phyloP scores from a whole-genome alignment of 2,329 filamentous ascomycete species.

The Aspergillus vadensis region DNA sequence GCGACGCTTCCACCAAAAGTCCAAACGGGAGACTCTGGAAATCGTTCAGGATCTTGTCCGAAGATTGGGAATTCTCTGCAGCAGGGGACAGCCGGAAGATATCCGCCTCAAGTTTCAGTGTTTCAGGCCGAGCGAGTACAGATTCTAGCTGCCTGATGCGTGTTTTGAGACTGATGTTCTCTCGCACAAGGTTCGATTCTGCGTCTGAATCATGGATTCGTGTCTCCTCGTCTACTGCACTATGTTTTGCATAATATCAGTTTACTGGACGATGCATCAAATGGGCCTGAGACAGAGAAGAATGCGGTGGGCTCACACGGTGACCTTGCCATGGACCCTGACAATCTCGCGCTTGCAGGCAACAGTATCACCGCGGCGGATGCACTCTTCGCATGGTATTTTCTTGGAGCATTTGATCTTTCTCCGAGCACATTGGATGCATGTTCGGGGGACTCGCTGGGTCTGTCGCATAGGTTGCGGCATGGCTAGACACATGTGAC shows the following conservation, averaged over 20 bases:
- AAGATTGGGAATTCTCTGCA: background rate
- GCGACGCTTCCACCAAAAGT: background rate
- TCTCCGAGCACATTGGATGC: constrained; percentile 7
- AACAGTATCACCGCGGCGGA: constrained; percentile 2
- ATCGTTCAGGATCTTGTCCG: background rate
- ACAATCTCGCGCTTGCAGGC: constrained; percentile 8
- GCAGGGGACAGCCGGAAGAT: background rate
- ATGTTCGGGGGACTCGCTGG: constrained; percentile 9
- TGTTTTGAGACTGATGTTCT: constrained; percentile 6
- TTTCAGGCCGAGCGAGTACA: constrained; percentile 2
- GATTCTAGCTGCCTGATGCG: constrained; percentile 8
- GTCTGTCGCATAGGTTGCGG: constrained; percentile 7
- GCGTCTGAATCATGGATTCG: background rate
- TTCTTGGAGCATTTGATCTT: constrained; percentile 12
- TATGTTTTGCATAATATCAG: background rate
- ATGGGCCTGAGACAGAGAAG: background rate
- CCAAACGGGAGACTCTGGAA: constrained; percentile 5
- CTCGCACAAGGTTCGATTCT: background rate
- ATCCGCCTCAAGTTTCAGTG: background rate
- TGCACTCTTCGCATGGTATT: constrained; percentile 9
- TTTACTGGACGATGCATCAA: background rate
- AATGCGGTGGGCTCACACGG: background rate
- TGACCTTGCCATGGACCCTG: constrained; percentile 8
- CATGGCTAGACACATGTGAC: background rate
- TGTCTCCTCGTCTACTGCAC: background rate